phyloP scores from a whole-genome alignment of 148 eudicot genomes.

The Chenopodium formosanum region DNA sequence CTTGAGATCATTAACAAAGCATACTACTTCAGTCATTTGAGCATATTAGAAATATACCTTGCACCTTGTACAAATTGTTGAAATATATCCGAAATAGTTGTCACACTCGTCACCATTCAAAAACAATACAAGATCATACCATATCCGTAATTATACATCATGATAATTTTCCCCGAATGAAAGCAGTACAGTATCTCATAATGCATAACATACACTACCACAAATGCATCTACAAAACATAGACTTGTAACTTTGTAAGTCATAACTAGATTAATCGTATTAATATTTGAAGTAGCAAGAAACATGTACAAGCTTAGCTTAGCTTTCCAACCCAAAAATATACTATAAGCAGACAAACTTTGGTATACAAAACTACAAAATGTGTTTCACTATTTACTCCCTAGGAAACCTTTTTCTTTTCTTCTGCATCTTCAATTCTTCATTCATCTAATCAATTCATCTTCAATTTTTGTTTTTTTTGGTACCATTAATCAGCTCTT shows the following conservation, averaged over 20 bases:
- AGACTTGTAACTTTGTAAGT: not conserved
- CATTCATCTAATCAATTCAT: not conserved
- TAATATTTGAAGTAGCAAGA: slow-evolving; percentile 5
- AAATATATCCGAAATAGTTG: no score
- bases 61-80: no score
- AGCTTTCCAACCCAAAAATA: slow-evolving; percentile 11
- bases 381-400: slow-evolving; percentile 17
- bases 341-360: not conserved
- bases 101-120: no score
- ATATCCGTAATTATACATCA: no score
- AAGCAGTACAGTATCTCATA: no score
- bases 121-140: no score
- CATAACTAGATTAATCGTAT: not conserved
- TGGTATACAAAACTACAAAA: slow-evolving; percentile 8
- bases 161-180: no score
- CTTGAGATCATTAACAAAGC: no score
- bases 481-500: slow-evolving; percentile 39
- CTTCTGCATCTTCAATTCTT: not conserved
- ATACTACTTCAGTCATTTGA: no score
- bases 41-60: no score
- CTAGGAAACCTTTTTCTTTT: not conserved
- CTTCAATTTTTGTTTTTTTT: not conserved
- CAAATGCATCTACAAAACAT: not conserved
- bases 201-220: no score
- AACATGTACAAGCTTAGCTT: slow-evolving; percentile 5